These are phyloP conservation scores for Entophlyctis luteolus DNA, from an alignment of 192 early-diverging fungal species.

Conservation along the genomic window DNA sequence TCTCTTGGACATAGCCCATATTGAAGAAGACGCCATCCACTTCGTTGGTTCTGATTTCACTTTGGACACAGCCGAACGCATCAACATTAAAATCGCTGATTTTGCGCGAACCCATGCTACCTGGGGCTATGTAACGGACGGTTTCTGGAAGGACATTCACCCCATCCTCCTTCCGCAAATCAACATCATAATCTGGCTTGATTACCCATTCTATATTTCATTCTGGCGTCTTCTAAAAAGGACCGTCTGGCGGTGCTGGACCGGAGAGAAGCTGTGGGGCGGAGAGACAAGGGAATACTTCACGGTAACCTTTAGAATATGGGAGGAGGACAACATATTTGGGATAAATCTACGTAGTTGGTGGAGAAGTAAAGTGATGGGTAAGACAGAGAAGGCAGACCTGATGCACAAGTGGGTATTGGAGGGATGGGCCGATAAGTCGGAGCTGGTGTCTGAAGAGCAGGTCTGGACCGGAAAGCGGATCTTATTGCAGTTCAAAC, in stretches of 20 bases:
- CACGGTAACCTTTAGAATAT: background rate
- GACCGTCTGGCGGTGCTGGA: constrained; percentile 23
- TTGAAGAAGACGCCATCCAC: constrained; percentile 31
- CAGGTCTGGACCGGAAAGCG: constrained; percentile 26
- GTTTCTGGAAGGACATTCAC: constrained; percentile 24
- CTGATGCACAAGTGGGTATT: constrained; percentile 1
- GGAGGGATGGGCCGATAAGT: background rate
- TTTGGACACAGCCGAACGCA: background rate
- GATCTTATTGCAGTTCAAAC: constrained; percentile 14
- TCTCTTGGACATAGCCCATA: background rate
- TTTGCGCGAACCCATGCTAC: constrained; percentile 1
- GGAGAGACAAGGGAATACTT: constrained; percentile 18
- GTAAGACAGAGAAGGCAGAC: background rate
- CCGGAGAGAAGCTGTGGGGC: constrained; percentile 20
- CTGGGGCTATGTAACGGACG: constrained; percentile 21
- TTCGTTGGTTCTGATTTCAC: constrained; percentile 16
- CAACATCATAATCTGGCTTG: constrained; percentile 23
- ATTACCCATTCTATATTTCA: constrained; percentile 24
- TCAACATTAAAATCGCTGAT: background rate
- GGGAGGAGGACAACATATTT: constrained; percentile 20
- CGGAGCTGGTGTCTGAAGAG: background rate
- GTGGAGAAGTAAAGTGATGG: background rate
- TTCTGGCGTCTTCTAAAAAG: constrained; percentile 26
- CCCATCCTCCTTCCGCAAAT: constrained; percentile 18
- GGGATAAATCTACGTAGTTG: background rate